These are phyloP conservation scores for Sporothrix humicola DNA, from an alignment of 2,329 filamentous ascomycete genomes.

Conservation along the genomic window DNA sequence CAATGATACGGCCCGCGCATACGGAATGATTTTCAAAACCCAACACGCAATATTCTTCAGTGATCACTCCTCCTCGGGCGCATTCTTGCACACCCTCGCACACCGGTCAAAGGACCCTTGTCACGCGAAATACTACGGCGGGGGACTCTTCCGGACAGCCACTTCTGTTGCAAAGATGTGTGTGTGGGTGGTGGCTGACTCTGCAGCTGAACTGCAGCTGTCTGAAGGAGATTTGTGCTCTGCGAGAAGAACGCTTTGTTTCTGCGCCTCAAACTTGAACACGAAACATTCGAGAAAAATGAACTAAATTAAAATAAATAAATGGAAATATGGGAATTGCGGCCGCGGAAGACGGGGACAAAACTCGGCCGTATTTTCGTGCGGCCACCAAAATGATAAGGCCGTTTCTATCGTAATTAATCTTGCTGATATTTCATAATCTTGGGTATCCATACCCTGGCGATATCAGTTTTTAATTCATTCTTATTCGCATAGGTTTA, in stretches of 20 bases:
- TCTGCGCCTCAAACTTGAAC: conserved; percentile 6
- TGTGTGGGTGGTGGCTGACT: neutral
- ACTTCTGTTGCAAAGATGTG: neutral
- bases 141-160: neutral
- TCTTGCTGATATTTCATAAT: too few species aligned
- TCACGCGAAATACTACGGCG: neutral
- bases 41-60: too few species aligned
- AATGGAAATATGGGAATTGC: neutral
- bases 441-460: neutral
- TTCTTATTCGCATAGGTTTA: neutral
- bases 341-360: neutral
- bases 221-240: neutral
- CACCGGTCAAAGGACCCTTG: conserved; percentile 1
- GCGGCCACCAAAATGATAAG: neutral
- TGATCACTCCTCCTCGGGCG: neutral
- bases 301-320: too few species aligned
- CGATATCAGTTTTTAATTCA: neutral
- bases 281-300: neutral
- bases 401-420: too few species aligned
- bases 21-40: too few species aligned
- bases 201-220: neutral
- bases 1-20: neutral
- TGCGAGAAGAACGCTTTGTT: neutral
- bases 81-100: neutral
- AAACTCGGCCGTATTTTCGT: conserved; percentile 16